These are phyloP conservation scores for Daldinia caldariorum DNA, from an alignment of 495 filamentous ascomycete genomes.

Conservation along the genomic window DNA sequence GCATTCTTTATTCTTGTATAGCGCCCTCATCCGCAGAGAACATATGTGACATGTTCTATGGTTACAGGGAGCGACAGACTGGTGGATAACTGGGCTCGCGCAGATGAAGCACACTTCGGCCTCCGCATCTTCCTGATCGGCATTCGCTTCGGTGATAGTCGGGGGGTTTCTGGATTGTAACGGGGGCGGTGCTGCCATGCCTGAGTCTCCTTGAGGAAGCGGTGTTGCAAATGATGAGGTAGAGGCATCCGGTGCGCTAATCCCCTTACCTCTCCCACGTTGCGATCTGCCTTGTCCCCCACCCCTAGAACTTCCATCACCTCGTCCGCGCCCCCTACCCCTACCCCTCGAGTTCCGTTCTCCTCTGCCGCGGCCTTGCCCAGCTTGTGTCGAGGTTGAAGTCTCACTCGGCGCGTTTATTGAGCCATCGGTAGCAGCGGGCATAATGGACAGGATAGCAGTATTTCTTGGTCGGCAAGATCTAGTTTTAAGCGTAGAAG, in stretches of 20 bases:
- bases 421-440: not conserved
- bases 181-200: slow-evolving; percentile 2
- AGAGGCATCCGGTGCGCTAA: slow-evolving; percentile 16
- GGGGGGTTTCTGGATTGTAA: slow-evolving; percentile 17
- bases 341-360: slow-evolving; percentile 50
- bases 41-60: slow-evolving; percentile 97
- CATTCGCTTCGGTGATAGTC: slow-evolving; percentile 21
- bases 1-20: slow-evolving; percentile 96
- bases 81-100: slow-evolving; percentile 84
- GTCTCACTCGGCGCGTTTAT: slow-evolving; percentile 11
- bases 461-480: not conserved
- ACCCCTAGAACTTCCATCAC: slow-evolving; percentile 6
- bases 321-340: slow-evolving; percentile 51
- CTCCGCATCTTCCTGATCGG: slow-evolving; percentile 64
- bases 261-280: slow-evolving; percentile 47
- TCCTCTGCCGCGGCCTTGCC: slow-evolving; percentile 42
- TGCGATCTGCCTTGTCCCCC: slow-evolving; percentile 37
- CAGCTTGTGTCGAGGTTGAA: not conserved
- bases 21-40: slow-evolving; percentile 82
- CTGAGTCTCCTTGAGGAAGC: slow-evolving; percentile 5
- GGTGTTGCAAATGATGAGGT: slow-evolving; percentile 4
- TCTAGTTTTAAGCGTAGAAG: too few species aligned
- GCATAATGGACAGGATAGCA: slow-evolving; percentile 8
- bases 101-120: slow-evolving; percentile 96
- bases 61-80: slow-evolving; percentile 89